Conservation (phyloP, 352 stramenopile species). For the Phytophthora multivora region DNA sequence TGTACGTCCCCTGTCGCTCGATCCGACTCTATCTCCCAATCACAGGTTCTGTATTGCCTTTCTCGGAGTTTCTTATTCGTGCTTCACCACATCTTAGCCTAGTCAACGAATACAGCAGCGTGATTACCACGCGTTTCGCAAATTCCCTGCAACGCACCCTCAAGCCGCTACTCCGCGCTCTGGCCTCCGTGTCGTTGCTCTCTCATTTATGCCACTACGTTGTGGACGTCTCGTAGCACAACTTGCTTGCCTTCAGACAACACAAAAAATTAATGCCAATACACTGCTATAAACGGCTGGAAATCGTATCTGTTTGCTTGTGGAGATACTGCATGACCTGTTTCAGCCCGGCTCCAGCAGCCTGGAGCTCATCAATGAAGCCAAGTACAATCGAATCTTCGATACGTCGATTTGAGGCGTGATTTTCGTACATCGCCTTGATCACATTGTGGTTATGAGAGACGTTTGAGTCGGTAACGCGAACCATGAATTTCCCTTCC, state of each 20-base stretch:
- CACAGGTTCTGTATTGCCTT: too few species aligned
- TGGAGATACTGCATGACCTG: too few species aligned
- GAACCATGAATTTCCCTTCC: neutral
- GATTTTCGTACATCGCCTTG: neutral
- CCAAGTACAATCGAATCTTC: too few species aligned
- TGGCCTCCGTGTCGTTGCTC: neutral
- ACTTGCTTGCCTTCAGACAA: neutral
- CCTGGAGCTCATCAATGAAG: conserved; percentile 8
- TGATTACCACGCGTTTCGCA: neutral
- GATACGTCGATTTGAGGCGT: neutral
- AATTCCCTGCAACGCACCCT: neutral
- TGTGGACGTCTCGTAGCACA: neutral
- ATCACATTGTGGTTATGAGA: conserved; percentile 4
- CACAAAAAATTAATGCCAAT: neutral
- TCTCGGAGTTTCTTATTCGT: too few species aligned
- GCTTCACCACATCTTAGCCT: too few species aligned
- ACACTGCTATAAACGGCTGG: too few species aligned
- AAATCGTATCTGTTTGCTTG: too few species aligned
- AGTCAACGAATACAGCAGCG: conserved; percentile 3
- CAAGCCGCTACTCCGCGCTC: neutral
- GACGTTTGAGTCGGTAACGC: neutral
- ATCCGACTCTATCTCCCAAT: too few species aligned
- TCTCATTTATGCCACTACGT: conserved; percentile 3
- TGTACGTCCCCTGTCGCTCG: too few species aligned
- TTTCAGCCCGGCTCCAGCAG: neutral